A percentile compares a stretch with the other conserved stretches of the same genome.
phyloP scores from a whole-genome alignment of 495 filamentous ascomycete genomes.

The Penicillium manginii region DNA sequence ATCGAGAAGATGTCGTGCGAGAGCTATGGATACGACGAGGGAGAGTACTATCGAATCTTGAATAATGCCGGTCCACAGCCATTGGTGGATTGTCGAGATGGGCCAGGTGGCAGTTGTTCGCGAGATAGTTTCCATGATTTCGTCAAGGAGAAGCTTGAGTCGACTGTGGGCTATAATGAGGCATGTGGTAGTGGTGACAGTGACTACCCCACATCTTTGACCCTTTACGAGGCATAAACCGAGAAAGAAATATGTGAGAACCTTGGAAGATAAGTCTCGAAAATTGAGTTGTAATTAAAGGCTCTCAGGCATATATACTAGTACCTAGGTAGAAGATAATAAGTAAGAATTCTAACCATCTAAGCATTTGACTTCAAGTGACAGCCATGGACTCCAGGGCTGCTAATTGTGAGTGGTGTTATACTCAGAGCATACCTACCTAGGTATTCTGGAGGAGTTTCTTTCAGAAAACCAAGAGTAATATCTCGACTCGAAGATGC shows the following conservation, averaged over 20 bases:
- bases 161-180: constrained; percentile 18
- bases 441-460: too few relatives aligned
- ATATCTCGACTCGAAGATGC: too few relatives aligned
- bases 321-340: too few relatives aligned
- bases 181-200: constrained; percentile 19
- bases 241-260: background rate
- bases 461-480: too few relatives aligned
- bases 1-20: constrained; percentile 25
- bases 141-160: constrained; percentile 9
- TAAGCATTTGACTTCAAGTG: too few relatives aligned
- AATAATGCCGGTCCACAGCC: constrained; percentile 28
- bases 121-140: constrained; percentile 14
- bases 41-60: constrained; percentile 27
- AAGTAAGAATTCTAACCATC: too few relatives aligned
- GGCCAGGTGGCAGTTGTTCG: constrained; percentile 28
- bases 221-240: constrained; percentile 4
- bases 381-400: too few relatives aligned
- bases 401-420: too few relatives aligned
- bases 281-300: too few relatives aligned
- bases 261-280: too few relatives aligned
- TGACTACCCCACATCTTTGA: constrained; percentile 1
- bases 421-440: too few relatives aligned
- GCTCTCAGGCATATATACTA: too few relatives aligned
- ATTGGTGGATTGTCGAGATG: constrained; percentile 24
- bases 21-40: constrained; percentile 17